Percentiles rank a stretch among this genome's conserved stretches.
These are phyloP conservation scores for Triticum monococcum DNA, from an alignment of 176 grass and related monocot species.

Conservation along the genomic window DNA sequence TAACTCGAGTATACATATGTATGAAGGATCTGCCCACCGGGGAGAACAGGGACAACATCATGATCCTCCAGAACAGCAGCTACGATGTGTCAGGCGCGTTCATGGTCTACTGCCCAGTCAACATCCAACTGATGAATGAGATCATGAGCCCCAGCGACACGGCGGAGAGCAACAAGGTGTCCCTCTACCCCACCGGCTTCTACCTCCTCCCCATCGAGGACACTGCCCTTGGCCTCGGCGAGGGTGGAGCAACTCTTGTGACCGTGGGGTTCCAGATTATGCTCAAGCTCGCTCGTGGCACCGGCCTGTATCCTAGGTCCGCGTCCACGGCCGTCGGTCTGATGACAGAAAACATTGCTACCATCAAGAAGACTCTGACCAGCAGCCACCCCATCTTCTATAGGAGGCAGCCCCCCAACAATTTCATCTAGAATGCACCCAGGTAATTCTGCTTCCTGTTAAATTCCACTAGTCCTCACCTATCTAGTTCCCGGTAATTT, in stretches of 20 bases:
- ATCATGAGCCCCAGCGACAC: not conserved
- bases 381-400: conserved; percentile 18
- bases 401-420: not conserved
- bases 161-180: not conserved
- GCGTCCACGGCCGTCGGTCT: conserved; percentile 16
- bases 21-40: not conserved
- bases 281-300: conserved; percentile 19
- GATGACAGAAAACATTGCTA: conserved; percentile 18
- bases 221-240: not conserved
- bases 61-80: conserved; percentile 66
- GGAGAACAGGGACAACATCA: conserved; percentile 1
- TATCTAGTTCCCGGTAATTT: not conserved
- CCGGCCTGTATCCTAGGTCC: conserved; percentile 26
- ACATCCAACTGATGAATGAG: conserved; percentile 20
- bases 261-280: conserved; percentile 64
- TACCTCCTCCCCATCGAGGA: conserved; percentile 42
- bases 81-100: conserved; percentile 45
- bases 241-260: conserved; percentile 43
- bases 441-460: conserved; percentile 20
- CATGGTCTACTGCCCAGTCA: conserved; percentile 55
- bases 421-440: not conserved
- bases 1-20: not conserved
- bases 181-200: conserved; percentile 17
- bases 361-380: conserved; percentile 35
- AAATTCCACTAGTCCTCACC: not conserved